Base-by-base conservation (phyloP, 768 basidiomycete genomes). In the Auricularia sp. region DNA sequence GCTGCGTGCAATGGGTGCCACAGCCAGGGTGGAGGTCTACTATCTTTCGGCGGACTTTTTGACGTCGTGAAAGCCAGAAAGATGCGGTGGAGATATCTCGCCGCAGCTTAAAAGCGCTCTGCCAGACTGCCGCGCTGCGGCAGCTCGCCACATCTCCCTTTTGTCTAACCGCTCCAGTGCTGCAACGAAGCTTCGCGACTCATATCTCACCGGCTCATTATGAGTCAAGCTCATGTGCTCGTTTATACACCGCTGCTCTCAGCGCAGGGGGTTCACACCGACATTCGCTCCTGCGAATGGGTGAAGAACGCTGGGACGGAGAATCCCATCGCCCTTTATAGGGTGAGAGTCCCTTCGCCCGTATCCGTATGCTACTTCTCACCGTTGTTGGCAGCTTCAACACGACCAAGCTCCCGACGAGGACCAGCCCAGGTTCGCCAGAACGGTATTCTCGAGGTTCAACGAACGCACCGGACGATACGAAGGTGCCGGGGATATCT, bases 401-500 rank as follows among this genome's bases (percentile, higher is more conserved):
- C 47, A 51, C 47, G 47, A 51, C 47, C 47, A 51, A 51, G 18
- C 47, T 6, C 47, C 47, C 6, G 47, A 51, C 21, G 47, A 51
- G 18, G 47, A 51, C 21, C 14, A 51, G 18, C 47, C 47, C 47
- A 10, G 14, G 18, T 29, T 33, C 29, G 56, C 56, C 11, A 6
- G 56, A 11, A 84, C 83, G 3, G 78, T 78, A 3, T 82, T 81
- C 64, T 76, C 78, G 64, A 79, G 83, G 62, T 80, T 76, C 67
- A 84, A 85, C 68, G 62, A 76, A 11, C 69, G 68, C 6, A 82
- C 80, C 1, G 63, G 71, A 16, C 68, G 75, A 21, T 84, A 81
- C 68, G 84, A 85, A 70, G 76, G 77, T 18, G 83, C 82, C 2
- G 85, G 84, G 3, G 73, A 79, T 42, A 79, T 85, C 64, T 79